Percentiles rank a stretch among this genome's conserved stretches.
phyloP scores from a whole-genome alignment of 306 rosid genomes.

The Pyrus communis region DNA sequence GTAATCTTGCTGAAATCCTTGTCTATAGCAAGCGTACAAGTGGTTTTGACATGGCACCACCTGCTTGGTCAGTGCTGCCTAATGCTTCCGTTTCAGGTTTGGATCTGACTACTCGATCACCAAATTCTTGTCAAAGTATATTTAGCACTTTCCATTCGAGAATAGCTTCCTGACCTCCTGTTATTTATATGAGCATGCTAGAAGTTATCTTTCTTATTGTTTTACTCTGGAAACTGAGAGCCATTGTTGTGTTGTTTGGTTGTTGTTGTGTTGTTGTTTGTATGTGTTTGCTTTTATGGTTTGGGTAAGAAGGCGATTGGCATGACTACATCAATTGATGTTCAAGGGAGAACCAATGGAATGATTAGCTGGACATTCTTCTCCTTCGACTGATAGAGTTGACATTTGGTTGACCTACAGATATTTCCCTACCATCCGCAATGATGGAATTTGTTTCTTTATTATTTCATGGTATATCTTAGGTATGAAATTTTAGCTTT shows the following conservation, averaged over 20 bases:
- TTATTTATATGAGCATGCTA: constrained; percentile 28
- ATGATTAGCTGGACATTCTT: constrained; percentile 66
- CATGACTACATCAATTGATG: constrained; percentile 28
- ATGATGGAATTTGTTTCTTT: constrained; percentile 62
- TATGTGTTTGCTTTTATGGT: constrained; percentile 66
- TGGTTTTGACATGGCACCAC: constrained; percentile 79
- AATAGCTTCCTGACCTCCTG: constrained; percentile 10
- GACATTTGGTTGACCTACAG: constrained; percentile 16
- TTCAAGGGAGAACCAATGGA: constrained; percentile 41
- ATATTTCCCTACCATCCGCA: constrained; percentile 45
- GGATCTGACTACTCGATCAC: constrained; percentile 12
- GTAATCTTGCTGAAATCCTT: constrained; percentile 10
- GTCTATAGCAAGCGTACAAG: constrained; percentile 54
- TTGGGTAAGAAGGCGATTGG: constrained; percentile 77
- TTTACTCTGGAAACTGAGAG: constrained; percentile 60
- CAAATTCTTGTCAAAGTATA: background rate
- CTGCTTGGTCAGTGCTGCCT: constrained; percentile 26
- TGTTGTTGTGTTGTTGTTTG: constrained; percentile 78
- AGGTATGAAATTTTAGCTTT: constrained; percentile 48
- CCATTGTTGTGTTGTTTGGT: constrained; percentile 74
- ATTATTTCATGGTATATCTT: constrained; percentile 43
- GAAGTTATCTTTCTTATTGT: constrained; percentile 25
- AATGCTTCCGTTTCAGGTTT: constrained; percentile 42
- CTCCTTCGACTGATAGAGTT: constrained; percentile 53
- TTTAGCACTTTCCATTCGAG: constrained; percentile 3